Evolutionary conservation across 176 grass and related monocot species (phyloP).

Genomic region (Oryza australiensis): DNA sequence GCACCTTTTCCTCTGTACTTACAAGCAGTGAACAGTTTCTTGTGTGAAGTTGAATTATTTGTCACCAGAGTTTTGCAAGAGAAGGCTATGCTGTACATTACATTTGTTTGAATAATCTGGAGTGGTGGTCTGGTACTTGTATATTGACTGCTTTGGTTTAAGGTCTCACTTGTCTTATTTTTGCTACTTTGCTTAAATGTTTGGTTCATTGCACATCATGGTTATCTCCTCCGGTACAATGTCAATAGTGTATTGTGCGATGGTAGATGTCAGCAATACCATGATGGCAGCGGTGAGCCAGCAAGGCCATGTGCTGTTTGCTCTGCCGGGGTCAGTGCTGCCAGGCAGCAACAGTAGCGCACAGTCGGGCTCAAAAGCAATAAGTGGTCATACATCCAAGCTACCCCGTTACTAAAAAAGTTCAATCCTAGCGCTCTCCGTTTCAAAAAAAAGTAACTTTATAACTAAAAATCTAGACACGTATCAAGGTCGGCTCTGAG

Average conservation of each 20-base stretch:
- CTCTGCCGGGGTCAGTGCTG: not conserved
- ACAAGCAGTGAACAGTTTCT: not conserved
- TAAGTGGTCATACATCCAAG: not conserved
- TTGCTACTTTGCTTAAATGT: not conserved
- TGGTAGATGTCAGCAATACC: not conserved
- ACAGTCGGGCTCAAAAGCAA: not conserved
- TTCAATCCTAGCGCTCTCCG: too few relatives aligned
- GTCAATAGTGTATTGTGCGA: not conserved
- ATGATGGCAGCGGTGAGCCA: too few relatives aligned
- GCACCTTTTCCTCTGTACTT: not conserved
- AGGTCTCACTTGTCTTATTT: not conserved
- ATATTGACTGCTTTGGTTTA: constrained; percentile 11
- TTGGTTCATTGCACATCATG: not conserved
- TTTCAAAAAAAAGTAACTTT: too few relatives aligned
- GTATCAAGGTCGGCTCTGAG: too few relatives aligned
- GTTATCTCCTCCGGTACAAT: not conserved
- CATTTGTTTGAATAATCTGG: not conserved
- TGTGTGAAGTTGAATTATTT: constrained; percentile 23
- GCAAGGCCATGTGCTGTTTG: not conserved
- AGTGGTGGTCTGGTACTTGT: not conserved
- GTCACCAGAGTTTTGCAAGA: constrained; percentile 11
- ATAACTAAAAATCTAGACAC: too few relatives aligned
- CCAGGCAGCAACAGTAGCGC: not conserved
- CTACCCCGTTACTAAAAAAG: too few relatives aligned
- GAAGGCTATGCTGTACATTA: constrained; percentile 14